Percentiles rank a stretch among this genome's conserved stretches.
phyloP scores from a whole-genome alignment of 2,329 filamentous ascomycete genomes.

The Pseudogymnoascus sp. region DNA sequence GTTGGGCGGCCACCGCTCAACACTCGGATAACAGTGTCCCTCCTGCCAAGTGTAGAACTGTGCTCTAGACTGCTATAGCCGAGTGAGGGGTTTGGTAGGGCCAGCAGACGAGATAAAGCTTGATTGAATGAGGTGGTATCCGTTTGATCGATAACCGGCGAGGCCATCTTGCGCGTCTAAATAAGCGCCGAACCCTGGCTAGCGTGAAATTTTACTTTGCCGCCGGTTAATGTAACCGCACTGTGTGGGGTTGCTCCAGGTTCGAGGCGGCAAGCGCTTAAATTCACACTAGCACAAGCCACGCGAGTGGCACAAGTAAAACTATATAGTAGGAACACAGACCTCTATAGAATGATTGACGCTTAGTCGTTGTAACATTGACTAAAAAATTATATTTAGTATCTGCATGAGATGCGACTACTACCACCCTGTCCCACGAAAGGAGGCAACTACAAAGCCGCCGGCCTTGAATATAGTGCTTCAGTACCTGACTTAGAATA shows the following conservation, averaged over 20 bases:
- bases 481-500: background rate
- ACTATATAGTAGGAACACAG: background rate
- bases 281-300: background rate
- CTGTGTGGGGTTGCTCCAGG: background rate
- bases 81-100: background rate
- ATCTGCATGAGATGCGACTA: background rate
- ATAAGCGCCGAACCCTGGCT: conserved; percentile 3
- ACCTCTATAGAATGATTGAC: background rate
- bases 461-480: background rate
- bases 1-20: background rate
- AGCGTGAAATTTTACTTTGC: background rate
- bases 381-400: background rate
- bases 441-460: background rate
- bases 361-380: background rate
- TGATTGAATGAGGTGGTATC: background rate
- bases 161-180: background rate
- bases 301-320: background rate
- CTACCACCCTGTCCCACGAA: background rate
- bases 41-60: background rate
- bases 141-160: background rate
- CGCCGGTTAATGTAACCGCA: background rate
- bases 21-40: background rate
- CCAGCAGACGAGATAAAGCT: background rate
- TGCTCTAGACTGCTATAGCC: background rate
- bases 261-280: background rate